phyloP scores from a whole-genome alignment of 345 rosid species.

The Lepidium didymum region DNA sequence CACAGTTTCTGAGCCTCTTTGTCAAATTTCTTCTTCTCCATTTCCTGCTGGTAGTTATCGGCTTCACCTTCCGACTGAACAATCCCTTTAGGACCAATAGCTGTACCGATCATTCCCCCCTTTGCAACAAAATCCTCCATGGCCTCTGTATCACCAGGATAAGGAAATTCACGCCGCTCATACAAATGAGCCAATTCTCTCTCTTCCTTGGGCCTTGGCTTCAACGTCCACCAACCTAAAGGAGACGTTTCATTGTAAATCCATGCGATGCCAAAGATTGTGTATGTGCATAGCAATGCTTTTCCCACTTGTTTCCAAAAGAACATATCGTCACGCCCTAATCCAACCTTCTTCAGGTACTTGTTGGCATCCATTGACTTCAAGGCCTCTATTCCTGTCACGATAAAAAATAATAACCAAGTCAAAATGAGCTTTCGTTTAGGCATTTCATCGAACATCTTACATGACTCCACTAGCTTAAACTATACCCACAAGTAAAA shows the following conservation, averaged over 20 bases:
- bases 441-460: conserved; percentile 29
- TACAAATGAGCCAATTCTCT: conserved; percentile 66
- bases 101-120: conserved; percentile 75
- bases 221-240: conserved; percentile 88
- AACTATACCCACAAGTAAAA: background rate
- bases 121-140: conserved; percentile 83
- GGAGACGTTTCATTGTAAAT: conserved; percentile 77
- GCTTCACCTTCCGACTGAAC: conserved; percentile 49
- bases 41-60: conserved; percentile 43
- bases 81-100: conserved; percentile 66
- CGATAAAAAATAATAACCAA: background rate
- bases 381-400: conserved; percentile 45
- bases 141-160: conserved; percentile 80
- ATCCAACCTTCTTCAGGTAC: conserved; percentile 58
- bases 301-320: conserved; percentile 84
- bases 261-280: conserved; percentile 63
- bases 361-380: conserved; percentile 49
- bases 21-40: conserved; percentile 69
- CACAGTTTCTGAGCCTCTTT: conserved; percentile 75
- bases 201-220: conserved; percentile 83
- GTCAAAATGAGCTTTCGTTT: background rate
- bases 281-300: conserved; percentile 68
- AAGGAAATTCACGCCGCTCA: conserved; percentile 72
- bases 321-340: conserved; percentile 57
- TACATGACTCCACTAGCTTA: background rate